These are phyloP conservation scores for Vitis rotundifolia DNA, from an alignment of 164 flowering plant genomes.

Conservation along the genomic window DNA sequence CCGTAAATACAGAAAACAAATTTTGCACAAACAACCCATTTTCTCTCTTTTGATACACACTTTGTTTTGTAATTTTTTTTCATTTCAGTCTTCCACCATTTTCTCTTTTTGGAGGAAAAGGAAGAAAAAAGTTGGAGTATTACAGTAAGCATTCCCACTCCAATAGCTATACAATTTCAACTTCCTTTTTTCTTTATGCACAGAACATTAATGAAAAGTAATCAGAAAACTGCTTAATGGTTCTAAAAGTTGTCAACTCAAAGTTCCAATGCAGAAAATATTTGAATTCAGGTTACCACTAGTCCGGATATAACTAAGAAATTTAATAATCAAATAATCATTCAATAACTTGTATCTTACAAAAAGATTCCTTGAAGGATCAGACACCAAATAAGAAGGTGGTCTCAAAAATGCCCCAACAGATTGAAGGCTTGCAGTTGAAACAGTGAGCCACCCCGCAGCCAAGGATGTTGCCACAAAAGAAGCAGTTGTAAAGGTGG, in stretches of 20 bases:
- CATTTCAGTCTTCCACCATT: no score
- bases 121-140: neutral
- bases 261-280: neutral
- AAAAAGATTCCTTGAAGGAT: conserved; percentile 81
- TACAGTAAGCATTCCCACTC: neutral
- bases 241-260: neutral
- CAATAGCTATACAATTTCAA: neutral
- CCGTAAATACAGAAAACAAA: no score
- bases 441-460: conserved; percentile 69
- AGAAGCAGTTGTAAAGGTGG: conserved; percentile 48
- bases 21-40: no score
- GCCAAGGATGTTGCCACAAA: conserved; percentile 55
- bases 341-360: conserved; percentile 41
- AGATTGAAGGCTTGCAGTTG: conserved; percentile 75
- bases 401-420: conserved; percentile 48
- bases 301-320: neutral
- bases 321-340: neutral
- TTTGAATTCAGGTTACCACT: neutral
- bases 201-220: neutral
- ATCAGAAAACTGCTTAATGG: neutral
- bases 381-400: conserved; percentile 38
- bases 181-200: neutral
- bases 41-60: no score
- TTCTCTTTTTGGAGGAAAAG: no score
- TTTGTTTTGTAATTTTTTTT: no score